A percentile compares a stretch with the other conserved stretches of the same genome.
Conservation (phyloP, 225 moss, liverwort and hornwort species). For the Asterella californica region DNA sequence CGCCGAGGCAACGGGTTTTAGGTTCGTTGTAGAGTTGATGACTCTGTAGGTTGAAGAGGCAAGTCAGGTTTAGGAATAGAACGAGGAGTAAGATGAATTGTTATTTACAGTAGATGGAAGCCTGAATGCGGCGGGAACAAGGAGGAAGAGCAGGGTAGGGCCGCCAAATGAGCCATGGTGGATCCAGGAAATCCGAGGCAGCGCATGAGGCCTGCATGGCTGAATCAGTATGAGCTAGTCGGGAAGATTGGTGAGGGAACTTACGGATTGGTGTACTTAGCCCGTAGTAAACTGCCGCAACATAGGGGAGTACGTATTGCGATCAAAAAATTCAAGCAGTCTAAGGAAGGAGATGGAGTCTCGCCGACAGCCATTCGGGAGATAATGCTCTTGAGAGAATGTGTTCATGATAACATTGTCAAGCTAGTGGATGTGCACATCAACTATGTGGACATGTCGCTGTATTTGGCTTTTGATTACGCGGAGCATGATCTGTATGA, state of each 20-base stretch:
- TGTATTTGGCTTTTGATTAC: slow-evolving; percentile 94
- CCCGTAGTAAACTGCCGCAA: slow-evolving; percentile 70
- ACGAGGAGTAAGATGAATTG: neutral
- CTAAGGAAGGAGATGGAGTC: slow-evolving; percentile 97
- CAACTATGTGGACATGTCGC: slow-evolving; percentile 93
- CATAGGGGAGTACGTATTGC: slow-evolving; percentile 84
- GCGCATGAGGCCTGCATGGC: slow-evolving; percentile 86
- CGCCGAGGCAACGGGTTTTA: neutral
- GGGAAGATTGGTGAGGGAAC: slow-evolving; percentile 99
- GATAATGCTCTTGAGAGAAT: slow-evolving; percentile 95
- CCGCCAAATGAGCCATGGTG: slow-evolving; percentile 63
- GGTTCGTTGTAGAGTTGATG: neutral
- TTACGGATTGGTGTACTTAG: slow-evolving; percentile 91
- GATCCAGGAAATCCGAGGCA: slow-evolving; percentile 78
- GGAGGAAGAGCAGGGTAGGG: neutral
- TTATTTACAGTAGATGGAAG: neutral
- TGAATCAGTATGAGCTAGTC: slow-evolving; percentile 90
- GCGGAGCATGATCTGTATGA: slow-evolving; percentile 98
- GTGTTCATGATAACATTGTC: slow-evolving; percentile 91
- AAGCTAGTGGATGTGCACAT: slow-evolving; percentile 97
- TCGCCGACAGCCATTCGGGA: slow-evolving; percentile 97
- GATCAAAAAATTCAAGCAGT: slow-evolving; percentile 99
- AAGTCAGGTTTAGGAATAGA: neutral
- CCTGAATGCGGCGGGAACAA: slow-evolving; percentile 1
- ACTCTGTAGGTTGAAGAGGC: neutral